Base-by-base conservation (phyloP, 257 asterid genomes). In the Knoxia roxburghii region DNA sequence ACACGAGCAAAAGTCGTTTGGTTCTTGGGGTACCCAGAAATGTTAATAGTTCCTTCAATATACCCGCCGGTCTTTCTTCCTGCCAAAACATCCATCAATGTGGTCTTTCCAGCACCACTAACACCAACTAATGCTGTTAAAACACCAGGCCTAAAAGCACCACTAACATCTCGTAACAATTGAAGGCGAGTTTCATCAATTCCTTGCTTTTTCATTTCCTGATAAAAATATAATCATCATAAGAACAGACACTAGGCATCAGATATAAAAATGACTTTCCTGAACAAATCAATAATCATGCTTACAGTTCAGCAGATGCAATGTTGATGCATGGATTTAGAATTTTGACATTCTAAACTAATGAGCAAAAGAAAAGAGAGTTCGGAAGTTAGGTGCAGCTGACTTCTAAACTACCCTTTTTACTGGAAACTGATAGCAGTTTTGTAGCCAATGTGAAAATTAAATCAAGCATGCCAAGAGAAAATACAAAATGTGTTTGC, bases 81-180 rank as follows among this genome's bases (percentile, higher is more conserved):
- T 0, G 97, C 97, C 81, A 90, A 82, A 41, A 87, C 97, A 64
- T 90, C 97, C 97, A 90, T 87, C 71, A 90, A 65, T 0, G 96
- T 90, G 13, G 97, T 90, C 82, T 90, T 90, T 30, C 97, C 97
- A 20, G 97, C 97, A 37, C 97, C 96, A 79, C 97, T 90, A 5
- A 90, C 90, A 39, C 97, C 97, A 37, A 90, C 92, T 75, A 90
- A 76, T 32, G 97, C 96, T 2, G 97, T 88, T 29, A 90, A 78
- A 64, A 90, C 88, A 17, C 97, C 97, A 0, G 97, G 97, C 80
- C 92, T 76, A 71, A 90, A 90, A 69, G 96, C 91, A 48, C 97
- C 96, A 67, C 95, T 88, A 14, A 88, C 95, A 41, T 88, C 89
- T 73, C 82, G 81, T 78, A 88, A 71, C 70, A 90, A 63, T 39